Base-by-base conservation (phyloP, 345 rosid genomes). In the Eutrema yunnanense region DNA sequence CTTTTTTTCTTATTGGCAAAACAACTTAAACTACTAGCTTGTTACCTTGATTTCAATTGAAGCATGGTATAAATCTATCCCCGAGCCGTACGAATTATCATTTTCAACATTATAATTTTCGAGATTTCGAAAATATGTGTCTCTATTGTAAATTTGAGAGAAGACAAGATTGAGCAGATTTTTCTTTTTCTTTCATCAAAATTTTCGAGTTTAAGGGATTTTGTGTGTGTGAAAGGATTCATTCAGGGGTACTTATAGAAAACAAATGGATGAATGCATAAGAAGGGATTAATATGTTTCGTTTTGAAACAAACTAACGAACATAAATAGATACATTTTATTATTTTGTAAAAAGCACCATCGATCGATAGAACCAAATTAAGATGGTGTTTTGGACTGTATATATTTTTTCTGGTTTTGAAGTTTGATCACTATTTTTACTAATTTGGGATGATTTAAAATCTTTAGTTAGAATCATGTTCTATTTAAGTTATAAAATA, bases 31-130 rank as follows among this genome's bases (percentile, higher is more conserved):
- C 54, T 73, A 26, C 26, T 22, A 22, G 19, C 2, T 49, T 48
- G 11, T 58, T 74, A 74, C 78, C 78, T 74, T 67, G 73, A 60
- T 51, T 74, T 67, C 40, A 27, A 2, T 11, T 43, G 68, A 67
- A 74, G 67, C 2, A 74, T 74, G 55, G 67, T 67, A 67, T 74
- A 67, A 60, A 67, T 14, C 40, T 67, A 62, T 8, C 10, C 73
- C 48, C 12, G 4, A 42, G 62, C 47, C 49, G 33, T 51, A 33
- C 67, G 49, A 67, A 42, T 33, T 22, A 59, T 50, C 62, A 14
- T 50, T 26, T 33, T 51, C 6, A 67, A 14, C 40, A 51, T 58
- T 9, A n/a, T 58, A 11, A 6, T 40, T 22, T 66, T 2, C 16
- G 36, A 56, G 13, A 9, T 42, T n/a, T 60, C 3, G 2, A 19